phyloP scores from a whole-genome alignment of 2,329 filamentous ascomycete species.

The Fusarium mangiferae region DNA sequence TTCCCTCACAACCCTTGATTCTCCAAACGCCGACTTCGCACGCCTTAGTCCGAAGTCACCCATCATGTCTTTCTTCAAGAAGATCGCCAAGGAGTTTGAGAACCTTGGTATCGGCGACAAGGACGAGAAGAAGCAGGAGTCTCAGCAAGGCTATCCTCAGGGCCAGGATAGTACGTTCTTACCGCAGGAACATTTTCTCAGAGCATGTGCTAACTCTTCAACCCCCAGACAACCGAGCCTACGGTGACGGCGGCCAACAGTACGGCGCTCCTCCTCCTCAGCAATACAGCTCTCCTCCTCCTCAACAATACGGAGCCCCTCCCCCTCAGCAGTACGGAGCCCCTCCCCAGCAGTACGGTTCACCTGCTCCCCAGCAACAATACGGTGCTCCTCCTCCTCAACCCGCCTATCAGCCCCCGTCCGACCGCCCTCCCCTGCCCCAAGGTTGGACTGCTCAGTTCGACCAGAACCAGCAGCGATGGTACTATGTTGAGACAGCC shows the following conservation, averaged over 20 bases:
- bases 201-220: constrained; percentile 7
- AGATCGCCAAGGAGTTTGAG: constrained; percentile 57
- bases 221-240: constrained; percentile 34
- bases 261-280: constrained; percentile 39
- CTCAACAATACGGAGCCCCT: constrained; percentile 22
- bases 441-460: constrained; percentile 72
- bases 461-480: constrained; percentile 69
- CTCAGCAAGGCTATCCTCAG: constrained; percentile 15
- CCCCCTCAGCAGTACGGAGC: constrained; percentile 11
- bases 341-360: constrained; percentile 20
- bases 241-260: constrained; percentile 40
- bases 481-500: constrained; percentile 72
- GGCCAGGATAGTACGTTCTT: constrained; percentile 31
- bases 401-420: constrained; percentile 49
- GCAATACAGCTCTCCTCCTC: constrained; percentile 48
- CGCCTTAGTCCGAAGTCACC: constrained; percentile 13
- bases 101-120: constrained; percentile 58
- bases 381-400: constrained; percentile 42
- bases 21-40: constrained; percentile 3
- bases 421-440: constrained; percentile 62
- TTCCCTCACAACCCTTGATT: not conserved
- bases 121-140: constrained; percentile 39
- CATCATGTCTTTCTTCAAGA: constrained; percentile 58
- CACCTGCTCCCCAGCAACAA: constrained; percentile 41
- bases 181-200: not conserved